phyloP scores from a whole-genome alignment of 2,329 filamentous ascomycete species.

The Purpureocillium lavendulum region DNA sequence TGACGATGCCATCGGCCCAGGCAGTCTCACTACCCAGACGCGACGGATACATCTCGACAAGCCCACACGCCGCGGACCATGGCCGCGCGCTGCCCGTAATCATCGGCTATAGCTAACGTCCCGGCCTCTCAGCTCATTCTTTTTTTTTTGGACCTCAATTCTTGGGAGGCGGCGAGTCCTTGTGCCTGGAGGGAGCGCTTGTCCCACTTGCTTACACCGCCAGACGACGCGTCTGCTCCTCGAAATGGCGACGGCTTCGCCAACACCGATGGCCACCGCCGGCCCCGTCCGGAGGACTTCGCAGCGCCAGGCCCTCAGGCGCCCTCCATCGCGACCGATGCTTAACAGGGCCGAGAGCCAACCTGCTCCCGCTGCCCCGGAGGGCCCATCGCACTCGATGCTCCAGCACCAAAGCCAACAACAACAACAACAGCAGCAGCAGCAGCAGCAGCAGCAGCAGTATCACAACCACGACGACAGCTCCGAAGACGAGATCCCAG shows the following conservation, averaged over 20 bases:
- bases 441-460: constrained; percentile 24
- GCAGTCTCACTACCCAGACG: background rate
- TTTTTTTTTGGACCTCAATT: constrained; percentile 1
- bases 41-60: constrained; percentile 9
- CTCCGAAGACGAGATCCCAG: constrained; percentile 88
- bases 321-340: constrained; percentile 37
- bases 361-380: constrained; percentile 22
- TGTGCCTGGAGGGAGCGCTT: background rate
- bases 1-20: background rate
- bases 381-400: too few species aligned
- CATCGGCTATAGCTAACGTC: too few species aligned
- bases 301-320: constrained; percentile 45
- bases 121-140: constrained; percentile 12
- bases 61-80: constrained; percentile 23
- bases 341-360: constrained; percentile 38
- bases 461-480: constrained; percentile 61
- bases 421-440: background rate
- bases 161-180: too few species aligned
- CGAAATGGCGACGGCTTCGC: constrained; percentile 44
- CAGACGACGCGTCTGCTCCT: constrained; percentile 11
- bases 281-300: constrained; percentile 44
- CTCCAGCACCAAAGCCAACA: constrained; percentile 16
- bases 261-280: constrained; percentile 46
- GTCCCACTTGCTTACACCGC: constrained; percentile 1
- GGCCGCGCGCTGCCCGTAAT: constrained; percentile 31